Evolutionary conservation across 306 rosid species (phyloP).

Genomic region (Carpinus fangiana): DNA sequence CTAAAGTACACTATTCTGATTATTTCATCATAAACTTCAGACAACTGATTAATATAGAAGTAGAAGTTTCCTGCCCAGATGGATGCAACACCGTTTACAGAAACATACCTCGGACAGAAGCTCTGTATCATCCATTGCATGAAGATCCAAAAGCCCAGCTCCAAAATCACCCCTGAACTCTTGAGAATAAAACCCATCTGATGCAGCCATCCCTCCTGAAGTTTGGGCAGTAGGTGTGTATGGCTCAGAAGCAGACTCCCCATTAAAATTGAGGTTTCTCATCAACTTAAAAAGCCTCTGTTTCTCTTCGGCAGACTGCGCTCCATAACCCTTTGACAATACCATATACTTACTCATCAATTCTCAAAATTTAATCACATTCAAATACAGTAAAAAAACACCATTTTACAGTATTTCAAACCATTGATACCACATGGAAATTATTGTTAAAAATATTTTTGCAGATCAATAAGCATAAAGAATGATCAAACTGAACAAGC

Average conservation of each 20-base stretch:
- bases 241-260: conserved; percentile 86
- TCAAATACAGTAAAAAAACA: conserved; percentile 5
- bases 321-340: conserved; percentile 76
- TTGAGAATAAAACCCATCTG: conserved; percentile 76
- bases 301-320: conserved; percentile 95
- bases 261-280: conserved; percentile 92
- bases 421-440: background rate
- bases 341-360: conserved; percentile 33
- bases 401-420: background rate
- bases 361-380: conserved; percentile 15
- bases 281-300: conserved; percentile 87
- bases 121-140: conserved; percentile 98
- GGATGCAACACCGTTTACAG: conserved; percentile 8
- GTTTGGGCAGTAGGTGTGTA: conserved; percentile 66
- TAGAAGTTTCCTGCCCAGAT: background rate
- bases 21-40: background rate
- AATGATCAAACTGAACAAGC: conserved; percentile 8
- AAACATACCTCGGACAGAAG: conserved; percentile 80
- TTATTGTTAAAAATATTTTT: background rate
- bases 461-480: conserved; percentile 8
- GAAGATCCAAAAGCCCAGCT: conserved; percentile 97
- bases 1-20: background rate
- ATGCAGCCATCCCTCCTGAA: conserved; percentile 52
- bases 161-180: conserved; percentile 95
- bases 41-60: background rate